These are phyloP conservation scores for Ballota nigra DNA, from an alignment of 257 asterid genomes.

Conservation along the genomic window DNA sequence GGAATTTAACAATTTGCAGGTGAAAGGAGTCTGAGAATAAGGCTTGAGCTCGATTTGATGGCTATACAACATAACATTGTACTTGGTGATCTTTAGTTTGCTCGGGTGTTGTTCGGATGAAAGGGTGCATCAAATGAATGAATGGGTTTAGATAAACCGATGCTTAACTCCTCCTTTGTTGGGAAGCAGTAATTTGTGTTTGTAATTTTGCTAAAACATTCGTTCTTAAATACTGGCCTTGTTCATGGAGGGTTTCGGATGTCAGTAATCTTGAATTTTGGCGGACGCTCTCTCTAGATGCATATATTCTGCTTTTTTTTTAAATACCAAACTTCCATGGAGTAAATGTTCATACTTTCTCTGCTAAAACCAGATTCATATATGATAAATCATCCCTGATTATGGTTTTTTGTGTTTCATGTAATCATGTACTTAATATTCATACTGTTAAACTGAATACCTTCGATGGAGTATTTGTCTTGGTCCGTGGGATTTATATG, in stretches of 20 bases:
- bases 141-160: neutral
- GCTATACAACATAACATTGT: neutral
- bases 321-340: too few relatives aligned
- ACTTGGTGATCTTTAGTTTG: neutral
- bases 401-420: too few relatives aligned
- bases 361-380: too few relatives aligned
- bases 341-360: too few relatives aligned
- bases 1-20: slow-evolving; percentile 21
- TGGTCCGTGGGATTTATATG: too few relatives aligned
- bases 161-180: slow-evolving; percentile 4
- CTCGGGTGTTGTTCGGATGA: neutral
- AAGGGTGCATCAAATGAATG: slow-evolving; percentile 1
- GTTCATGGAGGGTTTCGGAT: neutral
- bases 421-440: too few relatives aligned
- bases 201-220: slow-evolving; percentile 4
- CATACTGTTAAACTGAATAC: too few relatives aligned
- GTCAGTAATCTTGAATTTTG: neutral
- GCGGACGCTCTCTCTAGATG: too few relatives aligned
- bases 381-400: too few relatives aligned
- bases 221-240: neutral
- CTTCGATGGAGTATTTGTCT: too few relatives aligned
- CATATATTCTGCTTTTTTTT: too few relatives aligned
- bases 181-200: neutral
- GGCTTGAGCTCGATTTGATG: slow-evolving; percentile 8
- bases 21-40: slow-evolving; percentile 26